Conservation (phyloP, 225 moss, liverwort and hornwort genomes). For the Physcomitrellopsis africana region DNA sequence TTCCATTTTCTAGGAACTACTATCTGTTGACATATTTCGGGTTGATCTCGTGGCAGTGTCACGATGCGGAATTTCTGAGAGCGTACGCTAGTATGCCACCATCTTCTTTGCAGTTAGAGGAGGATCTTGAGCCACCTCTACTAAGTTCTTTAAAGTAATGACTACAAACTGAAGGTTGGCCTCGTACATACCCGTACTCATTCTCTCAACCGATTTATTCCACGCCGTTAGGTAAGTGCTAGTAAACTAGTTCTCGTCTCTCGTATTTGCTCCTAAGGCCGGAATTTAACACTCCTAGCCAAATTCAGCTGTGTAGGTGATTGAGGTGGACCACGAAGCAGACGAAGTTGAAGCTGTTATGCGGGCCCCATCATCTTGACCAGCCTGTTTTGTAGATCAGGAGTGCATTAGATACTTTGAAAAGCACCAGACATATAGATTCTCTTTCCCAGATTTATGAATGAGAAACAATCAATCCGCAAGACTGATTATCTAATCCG, state of each 20-base stretch:
- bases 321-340: constrained; percentile 70
- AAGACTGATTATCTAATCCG: background rate
- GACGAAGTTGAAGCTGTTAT: constrained; percentile 62
- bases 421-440: background rate
- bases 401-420: background rate
- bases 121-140: constrained; percentile 67
- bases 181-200: background rate
- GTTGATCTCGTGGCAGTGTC: constrained; percentile 48
- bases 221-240: too few species aligned
- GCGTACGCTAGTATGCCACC: constrained; percentile 53
- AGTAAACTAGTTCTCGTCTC: too few species aligned
- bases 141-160: constrained; percentile 63
- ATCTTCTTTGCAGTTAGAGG: constrained; percentile 69
- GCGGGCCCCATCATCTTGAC: constrained; percentile 30
- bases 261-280: too few species aligned
- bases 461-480: background rate
- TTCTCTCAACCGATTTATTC: too few species aligned
- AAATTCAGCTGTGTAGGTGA: constrained; percentile 44
- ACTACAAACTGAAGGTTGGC: constrained; percentile 68
- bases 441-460: background rate
- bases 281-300: too few species aligned
- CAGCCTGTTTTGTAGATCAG: background rate
- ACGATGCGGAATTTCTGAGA: constrained; percentile 56
- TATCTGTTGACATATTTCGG: background rate
- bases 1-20: too few species aligned